phyloP scores from a whole-genome alignment of 116 monocot genomes.

The Dioscorea cayenensis region DNA sequence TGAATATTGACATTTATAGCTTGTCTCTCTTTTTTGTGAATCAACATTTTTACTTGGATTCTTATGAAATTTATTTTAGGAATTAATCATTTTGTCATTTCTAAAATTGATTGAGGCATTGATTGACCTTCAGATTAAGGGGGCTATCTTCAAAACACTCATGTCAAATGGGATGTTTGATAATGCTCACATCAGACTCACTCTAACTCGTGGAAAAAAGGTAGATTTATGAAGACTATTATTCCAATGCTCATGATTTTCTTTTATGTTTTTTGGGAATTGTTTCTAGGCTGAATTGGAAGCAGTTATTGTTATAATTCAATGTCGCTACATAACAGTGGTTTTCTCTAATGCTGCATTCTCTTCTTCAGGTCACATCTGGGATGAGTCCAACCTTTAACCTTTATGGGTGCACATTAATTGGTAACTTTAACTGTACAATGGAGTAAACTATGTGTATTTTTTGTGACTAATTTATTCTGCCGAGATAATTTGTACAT shows the following conservation, averaged over 20 bases:
- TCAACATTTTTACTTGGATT: no score
- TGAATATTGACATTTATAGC: no score
- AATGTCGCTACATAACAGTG: neutral
- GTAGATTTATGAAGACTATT: constrained; percentile 14
- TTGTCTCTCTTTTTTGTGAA: no score
- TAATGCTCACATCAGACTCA: constrained; percentile 91
- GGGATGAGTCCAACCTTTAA: constrained; percentile 97
- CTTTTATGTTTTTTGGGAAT: neutral
- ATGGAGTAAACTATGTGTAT: no score
- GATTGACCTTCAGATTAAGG: constrained; percentile 52
- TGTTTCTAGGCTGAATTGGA: neutral
- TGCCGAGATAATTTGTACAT: no score
- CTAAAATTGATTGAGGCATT: no score
- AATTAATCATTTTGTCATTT: no score
- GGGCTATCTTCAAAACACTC: constrained; percentile 89
- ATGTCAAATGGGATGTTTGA: constrained; percentile 86
- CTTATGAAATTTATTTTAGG: no score
- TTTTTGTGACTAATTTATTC: no score
- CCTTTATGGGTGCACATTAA: constrained; percentile 93
- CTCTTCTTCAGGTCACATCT: constrained; percentile 68
- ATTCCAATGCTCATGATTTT: neutral
- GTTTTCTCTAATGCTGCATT: neutral
- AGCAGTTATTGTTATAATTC: neutral
- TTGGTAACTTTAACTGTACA: constrained; percentile 41
- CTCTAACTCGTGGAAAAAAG: constrained; percentile 97